Base-by-base conservation (phyloP, 768 basidiomycete genomes). In the Suillus placidus region DNA sequence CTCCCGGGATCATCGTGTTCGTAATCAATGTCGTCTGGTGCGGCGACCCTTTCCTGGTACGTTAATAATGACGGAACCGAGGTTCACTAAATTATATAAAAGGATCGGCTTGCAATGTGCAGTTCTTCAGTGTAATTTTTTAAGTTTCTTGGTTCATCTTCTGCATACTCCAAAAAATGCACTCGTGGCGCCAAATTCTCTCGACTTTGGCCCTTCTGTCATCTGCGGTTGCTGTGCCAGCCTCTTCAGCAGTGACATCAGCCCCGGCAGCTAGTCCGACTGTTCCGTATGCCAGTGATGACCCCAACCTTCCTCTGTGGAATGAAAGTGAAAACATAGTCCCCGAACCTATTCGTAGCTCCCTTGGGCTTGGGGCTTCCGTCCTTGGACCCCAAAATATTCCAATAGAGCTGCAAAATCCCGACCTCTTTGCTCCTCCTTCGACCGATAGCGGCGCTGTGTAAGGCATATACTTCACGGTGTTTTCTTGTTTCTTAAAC, bases 301-400 rank as follows among this genome's bases (percentile, higher is more conserved):
- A 84, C 65, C 83, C 86, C 34, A 87, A 87, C 71, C 70, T 69
- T 56, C 78, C 77, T 23, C 68, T 83, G 8, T 74, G 85, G 86
- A 74, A 70, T 74, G 64, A 70, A 13, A 71, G 71, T 26, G 7
- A 66, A 43, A 69, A 71, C 10, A 72, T 64, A 55, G 49, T 70
- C 42, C 81, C 83, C 6, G 67, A 84, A 67, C 82, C 86, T 12
- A 71, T 84, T 45, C 83, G 86, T 18, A 82, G 75, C 1, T 38
- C 69, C 0, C 75, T 84, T 3, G 87, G 88, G 0, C 75, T 84
- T 3, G 87, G 88, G 0, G 77, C 79, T 0, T 65, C 63, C 6
- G 79, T 90, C 62, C 70, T 90, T 2, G 89, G 86, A 1, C 88
- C 86, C 0, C 78, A 87, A 62, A 88, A 91, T 69, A 65, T 82